These are phyloP conservation scores for Zymoseptoria tritici DNA, from an alignment of 2,329 filamentous ascomycete species.

Conservation along the genomic window DNA sequence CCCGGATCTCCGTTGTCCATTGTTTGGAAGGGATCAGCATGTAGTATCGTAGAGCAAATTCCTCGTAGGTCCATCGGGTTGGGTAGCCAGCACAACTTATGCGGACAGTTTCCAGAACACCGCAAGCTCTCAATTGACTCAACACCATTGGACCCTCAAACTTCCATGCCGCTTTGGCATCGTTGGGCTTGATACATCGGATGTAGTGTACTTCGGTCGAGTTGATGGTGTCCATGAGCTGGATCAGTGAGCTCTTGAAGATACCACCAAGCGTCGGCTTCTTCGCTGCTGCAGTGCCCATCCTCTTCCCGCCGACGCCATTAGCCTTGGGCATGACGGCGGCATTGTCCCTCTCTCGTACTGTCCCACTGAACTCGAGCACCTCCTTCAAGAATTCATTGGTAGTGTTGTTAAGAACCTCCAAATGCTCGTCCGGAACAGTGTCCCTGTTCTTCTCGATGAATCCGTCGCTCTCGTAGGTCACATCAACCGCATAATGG, in stretches of 20 bases:
- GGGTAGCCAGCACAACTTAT: conserved; percentile 97
- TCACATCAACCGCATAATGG: conserved; percentile 96
- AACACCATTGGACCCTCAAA: conserved; percentile 99
- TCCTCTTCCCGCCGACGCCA: conserved; percentile 66
- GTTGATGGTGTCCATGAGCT: conserved; percentile 96
- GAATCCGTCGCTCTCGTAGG: conserved; percentile 97
- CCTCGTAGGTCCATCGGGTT: conserved; percentile 96
- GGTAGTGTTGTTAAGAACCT: conserved; percentile 73
- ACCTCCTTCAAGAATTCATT: conserved; percentile 82
- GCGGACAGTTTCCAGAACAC: conserved; percentile 95
- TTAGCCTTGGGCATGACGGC: conserved; percentile 63
- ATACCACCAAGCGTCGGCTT: conserved; percentile 97
- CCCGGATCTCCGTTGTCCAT: conserved; percentile 88
- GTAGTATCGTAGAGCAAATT: conserved; percentile 95
- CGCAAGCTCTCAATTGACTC: conserved; percentile 91
- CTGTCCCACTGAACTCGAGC: conserved; percentile 73
- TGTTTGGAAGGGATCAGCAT: conserved; percentile 85
- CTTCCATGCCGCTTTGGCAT: conserved; percentile 92
- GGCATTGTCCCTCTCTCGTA: conserved; percentile 77
- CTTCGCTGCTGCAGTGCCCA: conserved; percentile 84
- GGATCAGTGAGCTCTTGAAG: conserved; percentile 96
- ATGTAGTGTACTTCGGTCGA: conserved; percentile 99
- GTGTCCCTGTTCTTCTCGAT: conserved; percentile 99
- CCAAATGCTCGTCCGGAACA: conserved; percentile 96
- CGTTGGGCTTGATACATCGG: conserved; percentile 97